A percentile compares a stretch with the other conserved stretches of the same genome.
Evolutionary conservation across 1,139 yeast genomes (phyloP).

Genomic region (Nadsonia starkeyi-henricii): DNA sequence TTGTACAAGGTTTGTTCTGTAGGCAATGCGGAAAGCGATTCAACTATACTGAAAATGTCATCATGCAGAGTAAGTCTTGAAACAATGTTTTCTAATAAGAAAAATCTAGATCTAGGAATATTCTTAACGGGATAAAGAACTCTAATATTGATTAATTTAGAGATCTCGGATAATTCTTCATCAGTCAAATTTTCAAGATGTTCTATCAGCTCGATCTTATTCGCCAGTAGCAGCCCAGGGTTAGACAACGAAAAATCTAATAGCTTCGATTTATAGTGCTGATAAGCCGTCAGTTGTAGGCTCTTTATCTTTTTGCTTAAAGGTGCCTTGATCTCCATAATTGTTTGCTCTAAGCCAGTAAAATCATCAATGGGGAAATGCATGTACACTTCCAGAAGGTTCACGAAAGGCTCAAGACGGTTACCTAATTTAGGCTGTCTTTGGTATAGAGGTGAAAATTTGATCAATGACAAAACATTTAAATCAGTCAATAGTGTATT

Average conservation of each 20-base stretch:
- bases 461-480: slow-evolving; percentile 14
- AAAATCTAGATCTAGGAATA: neutral
- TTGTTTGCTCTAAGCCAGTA: slow-evolving; percentile 22
- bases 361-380: slow-evolving; percentile 33
- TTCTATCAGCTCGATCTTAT: slow-evolving; percentile 16
- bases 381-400: slow-evolving; percentile 15
- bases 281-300: slow-evolving; percentile 13
- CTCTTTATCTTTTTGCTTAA: slow-evolving; percentile 11
- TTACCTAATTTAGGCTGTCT: neutral
- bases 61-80: neutral
- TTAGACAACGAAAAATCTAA: slow-evolving; percentile 20
- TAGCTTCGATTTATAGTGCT: slow-evolving; percentile 15
- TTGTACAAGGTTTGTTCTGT: slow-evolving; percentile 8
- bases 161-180: slow-evolving; percentile 14
- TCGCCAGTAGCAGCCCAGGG: slow-evolving; percentile 17
- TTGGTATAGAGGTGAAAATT: slow-evolving; percentile 3
- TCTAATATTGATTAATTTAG: slow-evolving; percentile 7
- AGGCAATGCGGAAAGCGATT: neutral
- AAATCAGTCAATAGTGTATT: slow-evolving; percentile 23
- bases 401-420: slow-evolving; percentile 4
- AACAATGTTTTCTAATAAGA: neutral
- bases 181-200: slow-evolving; percentile 14
- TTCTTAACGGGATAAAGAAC: slow-evolving; percentile 6
- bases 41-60: neutral
- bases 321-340: slow-evolving; percentile 11